Conservation (phyloP, 495 filamentous ascomycete species). For the Aspergillus nanangensis region DNA sequence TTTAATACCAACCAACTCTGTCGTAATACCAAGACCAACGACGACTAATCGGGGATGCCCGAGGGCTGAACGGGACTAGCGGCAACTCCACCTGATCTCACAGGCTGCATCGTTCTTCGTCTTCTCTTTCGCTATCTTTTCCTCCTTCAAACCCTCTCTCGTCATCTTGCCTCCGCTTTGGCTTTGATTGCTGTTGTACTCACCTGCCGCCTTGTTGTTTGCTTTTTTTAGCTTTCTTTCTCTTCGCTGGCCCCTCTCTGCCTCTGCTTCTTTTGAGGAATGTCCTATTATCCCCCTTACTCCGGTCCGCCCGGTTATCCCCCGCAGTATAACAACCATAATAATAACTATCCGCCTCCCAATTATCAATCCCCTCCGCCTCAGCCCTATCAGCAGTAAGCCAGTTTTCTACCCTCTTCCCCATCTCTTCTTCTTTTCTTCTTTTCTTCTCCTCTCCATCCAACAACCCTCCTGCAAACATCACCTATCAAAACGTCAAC, state of each 20-base stretch:
- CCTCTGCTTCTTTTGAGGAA: conserved; percentile 14
- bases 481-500: too few species aligned
- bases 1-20: too few species aligned
- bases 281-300: conserved; percentile 52
- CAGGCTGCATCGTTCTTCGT: conserved; percentile 19
- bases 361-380: conserved; percentile 30
- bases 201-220: not conserved
- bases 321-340: conserved; percentile 36
- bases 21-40: too few species aligned
- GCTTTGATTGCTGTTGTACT: not conserved
- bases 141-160: conserved; percentile 8
- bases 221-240: not conserved
- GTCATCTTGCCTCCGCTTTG: not conserved
- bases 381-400: conserved; percentile 17
- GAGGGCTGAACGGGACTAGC: not conserved
- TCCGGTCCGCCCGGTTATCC: conserved; percentile 45
- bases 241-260: not conserved
- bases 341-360: conserved; percentile 20
- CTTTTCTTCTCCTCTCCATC: not conserved
- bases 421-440: conserved; percentile 6
- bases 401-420: not conserved
- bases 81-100: conserved; percentile 13
- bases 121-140: conserved; percentile 7
- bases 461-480: not conserved
- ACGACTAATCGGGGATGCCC: not conserved